Base-by-base conservation (phyloP, 371 early-diverging fungal genomes). In the Syncephalastrum monosporum region DNA sequence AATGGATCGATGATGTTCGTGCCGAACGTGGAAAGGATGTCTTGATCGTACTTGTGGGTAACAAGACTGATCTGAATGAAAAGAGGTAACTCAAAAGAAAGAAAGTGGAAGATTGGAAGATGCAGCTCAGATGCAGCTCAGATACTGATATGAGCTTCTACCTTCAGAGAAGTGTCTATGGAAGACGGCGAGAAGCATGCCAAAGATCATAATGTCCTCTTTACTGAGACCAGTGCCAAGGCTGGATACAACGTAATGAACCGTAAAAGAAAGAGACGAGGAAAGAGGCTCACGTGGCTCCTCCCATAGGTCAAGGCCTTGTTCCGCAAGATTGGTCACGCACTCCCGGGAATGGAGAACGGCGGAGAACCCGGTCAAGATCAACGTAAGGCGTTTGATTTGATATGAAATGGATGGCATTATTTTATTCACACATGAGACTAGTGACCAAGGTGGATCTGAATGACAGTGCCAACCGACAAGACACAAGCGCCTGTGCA, bases 1-100 rank as follows among this genome's bases (percentile, higher is more conserved):
- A 93, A 63, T 99, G 99, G 99, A 92, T 98, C 56, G 94, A 96
- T 59, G 95, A 97, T 68, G 95, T 97, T n/a, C 90, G 96, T 25
- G 89, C 90, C 15, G 96, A 95, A 75, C 89, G 97, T 46, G 98
- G 98, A 41, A 85, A 86, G 64, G 94, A 96, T 71, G 95, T 94
- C 25, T 92, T 96, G 44, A 90, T 99, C 50, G 92, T 98, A 27
- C 72, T 99, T 10, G 96, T 98, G 4, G 99, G 98, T 17, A 99
- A 99, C 84, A 99, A 99, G 83, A 92, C 91, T 3, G 99, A 99
- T 75, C 68, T 99, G 63, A 82, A 77, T 51, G 92, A 95, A 43
- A 91, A 91, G 65, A 78, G 96, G 86, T 85, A 72, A 57, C 24
- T 23, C 25, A 19, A 13, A 45, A 5, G 23, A 48, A 51, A 50